Evolutionary conservation across 306 rosid genomes (phyloP), one percentile per base, ranked within the genome.

Genomic region (Acmispon strigosus): DNA sequence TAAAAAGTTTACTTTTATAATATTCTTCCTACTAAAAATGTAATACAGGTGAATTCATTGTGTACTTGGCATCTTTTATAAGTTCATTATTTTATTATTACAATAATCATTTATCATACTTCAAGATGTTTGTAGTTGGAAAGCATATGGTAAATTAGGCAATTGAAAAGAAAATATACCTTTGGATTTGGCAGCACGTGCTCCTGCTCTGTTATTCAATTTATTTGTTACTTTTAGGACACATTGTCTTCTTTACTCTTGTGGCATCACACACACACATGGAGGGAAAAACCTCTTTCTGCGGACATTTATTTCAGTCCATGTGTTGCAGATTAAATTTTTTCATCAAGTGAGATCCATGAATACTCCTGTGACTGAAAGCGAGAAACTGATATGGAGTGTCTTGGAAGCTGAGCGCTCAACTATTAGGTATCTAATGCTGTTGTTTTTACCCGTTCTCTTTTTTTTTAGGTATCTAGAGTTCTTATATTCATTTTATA

Each of bases 381-480:
- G 83, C 2, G 96, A 89, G 78, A 91, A 89, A 79, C 95, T 90
- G 52, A 72, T 94, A 73, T 90, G 95, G 89, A 90, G 88, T 58
- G 97, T 94, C 69, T 75, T 94, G 58, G 96, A 91, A 79, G 94
- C 95, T 37, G 98, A 94, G 83, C 92, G 96, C 53, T 80, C 94
- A 60, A 63, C 83, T 49, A 87, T 91, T 79, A 94, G 99, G 99
- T 83, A 84, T 57, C 65, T 48, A 24, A 52, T 62, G 64, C 61
- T 29, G 10, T 49, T 48, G n/a, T n/a, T 68, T 69, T 59, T 9
- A 6, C 34, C 9, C 4, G 62, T 56, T 14, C 32, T 27, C 32
- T 52, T n/a, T 55, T 20, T 65, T 22, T 57, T 7, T n/a, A 32
- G 65, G 17, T 18, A 27, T 67, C n/a, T 58, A 7, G 5, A 24